A percentile compares a stretch with the other conserved stretches of the same genome.
Conservation (phyloP, 768 basidiomycete species). For the Russula sp. region DNA sequence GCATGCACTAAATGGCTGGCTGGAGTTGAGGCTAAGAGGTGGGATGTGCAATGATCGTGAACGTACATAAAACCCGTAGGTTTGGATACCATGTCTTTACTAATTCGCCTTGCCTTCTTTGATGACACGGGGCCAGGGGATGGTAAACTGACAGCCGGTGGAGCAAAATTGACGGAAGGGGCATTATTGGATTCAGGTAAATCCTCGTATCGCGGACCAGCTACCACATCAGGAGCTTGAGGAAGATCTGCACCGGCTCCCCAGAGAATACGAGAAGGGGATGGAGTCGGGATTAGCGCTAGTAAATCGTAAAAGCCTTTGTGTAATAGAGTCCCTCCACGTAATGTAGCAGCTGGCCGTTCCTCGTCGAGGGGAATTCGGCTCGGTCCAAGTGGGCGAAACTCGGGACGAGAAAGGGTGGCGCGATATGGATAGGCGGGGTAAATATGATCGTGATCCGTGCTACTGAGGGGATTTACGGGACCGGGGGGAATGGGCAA, state of each 20-base stretch:
- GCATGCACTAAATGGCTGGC: slow-evolving; percentile 85
- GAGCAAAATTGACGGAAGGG: slow-evolving; percentile 30
- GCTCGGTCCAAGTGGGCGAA: slow-evolving; percentile 31
- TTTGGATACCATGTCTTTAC: slow-evolving; percentile 85
- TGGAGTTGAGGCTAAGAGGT: slow-evolving; percentile 30
- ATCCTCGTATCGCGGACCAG: slow-evolving; percentile 71
- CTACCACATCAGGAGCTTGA: slow-evolving; percentile 45
- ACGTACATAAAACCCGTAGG: slow-evolving; percentile 85
- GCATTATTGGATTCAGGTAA: slow-evolving; percentile 39
- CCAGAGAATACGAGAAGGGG: slow-evolving; percentile 65
- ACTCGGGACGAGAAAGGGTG: slow-evolving; percentile 42
- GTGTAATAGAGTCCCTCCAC: slow-evolving; percentile 73
- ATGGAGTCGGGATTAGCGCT: slow-evolving; percentile 63
- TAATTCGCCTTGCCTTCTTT: slow-evolving; percentile 64
- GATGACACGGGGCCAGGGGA: slow-evolving; percentile 34
- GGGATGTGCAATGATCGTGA: slow-evolving; percentile 26
- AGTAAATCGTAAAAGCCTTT: slow-evolving; percentile 89
- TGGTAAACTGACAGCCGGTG: slow-evolving; percentile 36
- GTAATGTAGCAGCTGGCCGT: slow-evolving; percentile 49
- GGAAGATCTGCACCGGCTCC: slow-evolving; percentile 39
- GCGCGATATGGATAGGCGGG: slow-evolving; percentile 29
- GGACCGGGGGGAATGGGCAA: slow-evolving; percentile 28
- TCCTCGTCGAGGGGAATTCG: slow-evolving; percentile 41
- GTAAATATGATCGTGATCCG: slow-evolving; percentile 23
- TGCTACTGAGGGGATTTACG: slow-evolving; percentile 4